Evolutionary conservation across 75 land plant genomes (phyloP), one percentile per base, ranked within the genome.

Genomic region (Selaginella moellendorffii): DNA sequence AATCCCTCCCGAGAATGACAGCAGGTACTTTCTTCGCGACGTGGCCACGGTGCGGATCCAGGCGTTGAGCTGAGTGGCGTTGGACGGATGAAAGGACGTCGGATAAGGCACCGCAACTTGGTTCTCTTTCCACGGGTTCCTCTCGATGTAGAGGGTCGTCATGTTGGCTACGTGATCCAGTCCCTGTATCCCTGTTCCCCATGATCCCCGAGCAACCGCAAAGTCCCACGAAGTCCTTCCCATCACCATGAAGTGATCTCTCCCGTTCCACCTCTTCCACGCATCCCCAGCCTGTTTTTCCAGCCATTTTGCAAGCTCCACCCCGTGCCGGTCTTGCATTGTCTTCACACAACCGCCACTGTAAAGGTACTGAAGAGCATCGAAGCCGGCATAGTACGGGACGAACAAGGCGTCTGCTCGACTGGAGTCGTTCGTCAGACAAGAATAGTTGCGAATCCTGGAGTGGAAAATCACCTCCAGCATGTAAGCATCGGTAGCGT

Each of bases 301-400:
- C 21, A 56, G n/a, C 59, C 59, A 56, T 19, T 56, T 21, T 8
- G n/a, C 59, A 24, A 56, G 59, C 21, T 8, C 59, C n/a, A 8
- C 5, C 24, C 59, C 59, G 14, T 36, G 46, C 46, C 10, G 5
- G 14, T 36, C 46, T 36, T 14, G 5, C 46, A n/a, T n/a, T n/a
- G n/a, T n/a, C n/a, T n/a, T n/a, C n/a, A n/a, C n/a, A n/a, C n/a
- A n/a, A n/a, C n/a, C 60, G 2, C 81, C 46, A 21, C 76, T 74
- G 69, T 69, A 83, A 24, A 88, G 72, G 69, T 72, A 88, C 1
- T 74, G 31, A 20, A 83, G 71, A 12, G 80, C 76, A 66, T 83
- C 90, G 27, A 83, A 27, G 61, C 68, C 79, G 52, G 79, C 75
- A 67, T 81, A 89, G 72, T 86, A 89, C 1, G 96, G 96, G 42